These are phyloP conservation scores for Dryas alaskensis DNA, from an alignment of 306 rosid genomes.

Conservation along the genomic window DNA sequence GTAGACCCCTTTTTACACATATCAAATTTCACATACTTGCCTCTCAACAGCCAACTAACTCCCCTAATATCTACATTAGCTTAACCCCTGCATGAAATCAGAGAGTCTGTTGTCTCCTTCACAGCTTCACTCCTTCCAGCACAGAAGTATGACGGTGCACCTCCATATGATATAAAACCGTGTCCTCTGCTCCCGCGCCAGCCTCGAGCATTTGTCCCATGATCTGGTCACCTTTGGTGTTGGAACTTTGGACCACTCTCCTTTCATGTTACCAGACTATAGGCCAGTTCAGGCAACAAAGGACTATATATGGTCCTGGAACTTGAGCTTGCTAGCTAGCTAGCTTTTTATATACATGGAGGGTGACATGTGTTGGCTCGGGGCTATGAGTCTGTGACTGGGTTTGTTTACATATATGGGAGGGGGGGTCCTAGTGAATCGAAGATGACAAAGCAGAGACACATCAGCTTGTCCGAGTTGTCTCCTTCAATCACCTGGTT, in stretches of 20 bases:
- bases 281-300: background rate
- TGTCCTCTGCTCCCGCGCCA: slow-evolving; percentile 44
- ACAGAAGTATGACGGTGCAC: slow-evolving; percentile 51
- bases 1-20: no score
- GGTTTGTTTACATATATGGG: background rate
- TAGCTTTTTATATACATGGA: background rate
- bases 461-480: slow-evolving; percentile 33
- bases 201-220: slow-evolving; percentile 46
- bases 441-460: slow-evolving; percentile 37
- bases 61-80: background rate
- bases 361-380: slow-evolving; percentile 39
- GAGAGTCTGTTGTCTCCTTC: no score
- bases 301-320: background rate
- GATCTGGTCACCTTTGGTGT: slow-evolving; percentile 28
- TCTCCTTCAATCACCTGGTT: slow-evolving; percentile 31
- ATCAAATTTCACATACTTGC: background rate
- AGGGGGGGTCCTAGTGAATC: slow-evolving; percentile 17
- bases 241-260: slow-evolving; percentile 25
- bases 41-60: background rate
- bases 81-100: no score
- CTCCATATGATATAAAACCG: slow-evolving; percentile 62
- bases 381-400: no score
- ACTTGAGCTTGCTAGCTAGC: background rate
- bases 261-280: slow-evolving; percentile 31
- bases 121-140: slow-evolving; percentile 40